Evolutionary conservation across 2,329 filamentous ascomycete genomes (phyloP).

Genomic region (Scleromitrula shiraiana): DNA sequence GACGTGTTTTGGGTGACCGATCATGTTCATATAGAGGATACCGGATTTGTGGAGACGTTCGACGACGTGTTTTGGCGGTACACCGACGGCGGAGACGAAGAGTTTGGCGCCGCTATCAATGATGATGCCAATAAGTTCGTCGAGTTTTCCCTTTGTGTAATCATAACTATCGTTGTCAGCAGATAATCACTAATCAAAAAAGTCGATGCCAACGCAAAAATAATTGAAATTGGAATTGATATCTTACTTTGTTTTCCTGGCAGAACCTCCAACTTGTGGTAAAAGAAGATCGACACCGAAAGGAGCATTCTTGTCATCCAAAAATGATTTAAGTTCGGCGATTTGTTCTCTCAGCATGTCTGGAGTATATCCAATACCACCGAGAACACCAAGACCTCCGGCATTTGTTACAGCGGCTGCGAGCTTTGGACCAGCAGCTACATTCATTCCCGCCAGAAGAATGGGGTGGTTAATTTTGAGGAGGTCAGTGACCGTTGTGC

Average conservation of each 20-base stretch:
- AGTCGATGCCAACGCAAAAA: neutral
- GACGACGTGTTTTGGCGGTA: constrained; percentile 81
- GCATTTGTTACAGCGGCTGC: constrained; percentile 96
- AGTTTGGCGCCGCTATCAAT: constrained; percentile 86
- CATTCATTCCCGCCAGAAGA: constrained; percentile 97
- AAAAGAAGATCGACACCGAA: constrained; percentile 93
- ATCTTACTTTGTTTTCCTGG: constrained; percentile 88
- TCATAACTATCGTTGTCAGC: constrained; percentile 64
- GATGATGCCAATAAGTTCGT: constrained; percentile 82
- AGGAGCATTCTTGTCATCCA: constrained; percentile 84
- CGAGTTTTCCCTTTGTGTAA: constrained; percentile 98
- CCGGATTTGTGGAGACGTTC: constrained; percentile 82
- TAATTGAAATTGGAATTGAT: constrained; percentile 6
- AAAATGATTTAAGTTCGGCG: constrained; percentile 80
- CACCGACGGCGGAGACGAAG: constrained; percentile 94
- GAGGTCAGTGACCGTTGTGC: constrained; percentile 87
- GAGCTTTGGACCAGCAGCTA: constrained; percentile 91
- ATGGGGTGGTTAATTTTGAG: constrained; percentile 97
- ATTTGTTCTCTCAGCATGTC: constrained; percentile 97
- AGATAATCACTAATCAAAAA: constrained; percentile 13
- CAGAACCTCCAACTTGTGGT: constrained; percentile 88
- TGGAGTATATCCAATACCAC: constrained; percentile 90
- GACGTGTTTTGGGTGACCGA: constrained; percentile 98
- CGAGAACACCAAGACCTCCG: constrained; percentile 91
- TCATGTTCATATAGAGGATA: constrained; percentile 99